Evolutionary conservation across 768 basidiomycete species (phyloP).

Genomic region (Filobasidium wieringae): DNA sequence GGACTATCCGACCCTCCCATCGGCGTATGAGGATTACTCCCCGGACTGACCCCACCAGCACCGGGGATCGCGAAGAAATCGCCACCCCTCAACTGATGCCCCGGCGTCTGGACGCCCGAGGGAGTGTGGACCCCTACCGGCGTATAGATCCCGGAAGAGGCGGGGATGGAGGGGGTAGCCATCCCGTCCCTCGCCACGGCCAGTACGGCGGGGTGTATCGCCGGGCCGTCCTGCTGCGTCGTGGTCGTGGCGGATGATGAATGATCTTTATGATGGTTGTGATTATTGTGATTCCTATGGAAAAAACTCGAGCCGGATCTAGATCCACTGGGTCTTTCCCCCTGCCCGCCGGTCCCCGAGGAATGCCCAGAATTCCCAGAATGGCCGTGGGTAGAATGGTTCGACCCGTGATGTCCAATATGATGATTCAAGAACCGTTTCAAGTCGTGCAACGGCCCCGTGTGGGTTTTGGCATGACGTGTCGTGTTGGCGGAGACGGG

Average conservation of each 20-base stretch:
- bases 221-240: constrained; percentile 5
- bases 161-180: neutral
- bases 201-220: constrained; percentile 15
- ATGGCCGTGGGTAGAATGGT: no score
- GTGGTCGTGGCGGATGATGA: no score
- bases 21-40: neutral
- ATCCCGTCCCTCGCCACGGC: constrained; percentile 13
- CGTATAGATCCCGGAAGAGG: no score
- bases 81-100: constrained; percentile 29
- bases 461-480: constrained; percentile 41
- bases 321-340: neutral
- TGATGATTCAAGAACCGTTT: constrained; percentile 91
- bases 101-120: constrained; percentile 20
- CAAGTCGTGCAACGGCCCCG: constrained; percentile 76
- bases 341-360: constrained; percentile 13
- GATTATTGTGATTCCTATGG: neutral
- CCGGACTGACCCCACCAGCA: constrained; percentile 9
- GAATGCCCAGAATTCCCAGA: no score
- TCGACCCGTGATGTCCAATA: constrained; percentile 51
- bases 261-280: no score
- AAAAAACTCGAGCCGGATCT: neutral
- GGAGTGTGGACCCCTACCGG: neutral
- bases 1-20: neutral
- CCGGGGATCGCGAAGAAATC: constrained; percentile 22
- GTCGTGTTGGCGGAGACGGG: constrained; percentile 28